Base-by-base conservation (phyloP, 768 basidiomycete species). In the Postia placenta region DNA sequence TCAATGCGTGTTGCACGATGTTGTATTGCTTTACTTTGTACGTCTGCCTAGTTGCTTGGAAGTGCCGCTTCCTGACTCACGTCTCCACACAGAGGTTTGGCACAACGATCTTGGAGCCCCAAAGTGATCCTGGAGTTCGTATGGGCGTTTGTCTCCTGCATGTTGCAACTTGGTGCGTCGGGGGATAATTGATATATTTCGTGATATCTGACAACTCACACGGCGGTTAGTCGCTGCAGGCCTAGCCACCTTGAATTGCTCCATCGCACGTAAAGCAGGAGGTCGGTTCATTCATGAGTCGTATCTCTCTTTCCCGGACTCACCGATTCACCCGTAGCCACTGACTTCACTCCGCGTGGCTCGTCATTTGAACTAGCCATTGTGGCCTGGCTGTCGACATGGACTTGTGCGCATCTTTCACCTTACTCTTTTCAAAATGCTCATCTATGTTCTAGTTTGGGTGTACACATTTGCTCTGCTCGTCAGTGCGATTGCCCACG, bases 391-490 rank as follows among this genome's bases (percentile, higher is more conserved):
- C 33, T 64, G 14, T 56, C 66, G 5, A 56, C 60, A 45, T 60
- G 55, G 11, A 52, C 56, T 25, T 37, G 63, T 69, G 55, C 45
- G 67, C 61, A 14, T 6, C 35, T 15, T 40, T 41, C 44, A 20
- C 28, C 15, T 49, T 9, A 50, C 48, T 33, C 7, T 37, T 20
- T 39, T 48, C 33, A 24, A 14, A 19, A 23, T 26, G 14, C 24
- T 23, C 26, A 27, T 19, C 27, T 20, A 4, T 20, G 15, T 49
- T 26, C 15, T 47, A 81, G 79, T 75, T 36, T 55, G 81, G 9
- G 59, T 69, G 9, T 84, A 87, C 56, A 80, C 79, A 56, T 68
- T 85, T 54, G 58, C 69, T 3, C 66, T 87, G 22, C 69, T 75
- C 56, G 64, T 77, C 49, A 61, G 71, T 47, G 60, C 74, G 19